Base-by-base conservation (phyloP, 148 eudicot species). In the Cornus suecica region DNA sequence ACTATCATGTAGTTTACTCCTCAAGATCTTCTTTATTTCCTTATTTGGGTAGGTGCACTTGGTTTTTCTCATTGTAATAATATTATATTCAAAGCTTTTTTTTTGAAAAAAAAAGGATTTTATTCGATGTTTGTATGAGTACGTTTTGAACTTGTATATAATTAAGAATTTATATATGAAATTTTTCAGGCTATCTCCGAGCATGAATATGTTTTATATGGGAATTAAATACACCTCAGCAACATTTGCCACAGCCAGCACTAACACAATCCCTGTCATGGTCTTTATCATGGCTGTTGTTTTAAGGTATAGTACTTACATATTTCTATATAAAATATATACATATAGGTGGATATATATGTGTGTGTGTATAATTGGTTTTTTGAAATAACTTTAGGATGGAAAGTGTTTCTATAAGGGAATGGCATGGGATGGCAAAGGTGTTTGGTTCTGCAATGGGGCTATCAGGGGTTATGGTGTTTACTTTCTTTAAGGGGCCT, bases 401-500 rank as follows among this genome's bases (percentile, higher is more conserved):
- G 60, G 85, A 82, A 26, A 75, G 65, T 9, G 31, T 78, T 62
- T 71, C 68, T 2, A 41, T 78, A 18, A 78, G 69, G 41, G 20
- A 78, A 28, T 34, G 61, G 34, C 56, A 76, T 60, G 85, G 85
- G 16, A 58, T 76, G 11, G 71, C 73, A 16, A 83, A 83, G 67
- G 22, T 83, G 63, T 26, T 76, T 64, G 85, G 85, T 15, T 60
- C 77, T 37, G 9, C 34, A 24, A 27, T 83, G 22, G 68, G 80
- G 11, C 62, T 83, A 16, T 66, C 77, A 1, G 85, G 85, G 25
- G 82, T 82, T 48, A 60, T 79, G 74, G 82, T 83, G 48, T 83
- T 75, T 71, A 72, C 85, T 0, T 83, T 83, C 68, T 72, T 72
- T 1, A 79, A 83, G 65, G 85, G 85, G 29, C 85, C 85, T 18